Base-by-base conservation (phyloP, 1,139 yeast species). In the Suhomyces wounanorum region DNA sequence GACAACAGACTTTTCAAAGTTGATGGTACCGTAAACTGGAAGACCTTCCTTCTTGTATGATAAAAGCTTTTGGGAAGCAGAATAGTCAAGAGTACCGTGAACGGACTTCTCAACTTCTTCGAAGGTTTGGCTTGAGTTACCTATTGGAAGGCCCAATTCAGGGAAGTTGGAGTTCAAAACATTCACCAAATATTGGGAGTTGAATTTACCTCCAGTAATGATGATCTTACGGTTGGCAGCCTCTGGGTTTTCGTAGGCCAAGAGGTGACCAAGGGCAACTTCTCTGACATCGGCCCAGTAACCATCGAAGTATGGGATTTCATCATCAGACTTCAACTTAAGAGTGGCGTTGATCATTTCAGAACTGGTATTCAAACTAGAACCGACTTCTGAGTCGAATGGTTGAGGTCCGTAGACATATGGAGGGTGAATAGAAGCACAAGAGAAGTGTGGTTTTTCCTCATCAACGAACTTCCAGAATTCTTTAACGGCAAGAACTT, bases 1-100 rank as follows among this genome's bases (percentile, higher is more conserved):
- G 43, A 60, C 56, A 37, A 80, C 67, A 17, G 75, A 61, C 50
- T 67, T 54, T 45, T 73, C 69, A 42, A 78, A 63, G 9, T 69
- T 51, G 36, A 68, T 68, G 37, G 37, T 16, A 8, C 37, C 37
- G 11, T 14, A 33, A 14, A 16, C 18, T 33, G 37, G 37, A 16
- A 33, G 37, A 7, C 37, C 37, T 10, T 33, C 18, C 47, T 73
- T 76, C 21, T 74, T 62, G 50, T 70, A 71, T 0, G 78, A 79
- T 40, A 77, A 63, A 44, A 67, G 57, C 43, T 63, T 54, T 47
- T 55, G 57, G n/a, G 82, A 77, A 52, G 63, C 65, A 11, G 71
- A 59, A 48, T 69, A 69, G 52, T 75, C 78, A 47, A 70, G n/a
- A 11, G 13, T 25, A 8, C 25, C 40, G 11, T 33, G 37, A 14